Base-by-base conservation (phyloP, 2,329 filamentous ascomycete species). In the Fusarium mexicanum region DNA sequence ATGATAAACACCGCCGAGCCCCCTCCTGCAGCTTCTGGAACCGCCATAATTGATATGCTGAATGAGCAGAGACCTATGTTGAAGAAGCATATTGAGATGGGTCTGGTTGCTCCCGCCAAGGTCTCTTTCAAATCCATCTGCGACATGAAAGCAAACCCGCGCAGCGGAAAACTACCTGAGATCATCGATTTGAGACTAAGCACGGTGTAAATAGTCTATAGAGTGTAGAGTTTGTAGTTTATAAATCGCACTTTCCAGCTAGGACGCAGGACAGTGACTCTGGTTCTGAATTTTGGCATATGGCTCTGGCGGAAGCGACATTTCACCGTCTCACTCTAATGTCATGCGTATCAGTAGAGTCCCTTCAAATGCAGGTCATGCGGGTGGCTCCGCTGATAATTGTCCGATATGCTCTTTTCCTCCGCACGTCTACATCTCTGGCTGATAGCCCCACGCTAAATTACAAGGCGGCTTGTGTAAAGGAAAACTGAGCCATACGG, bases 81-180 rank as follows among this genome's bases (percentile, higher is more conserved):
- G 9, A 64, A 59, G 35, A 26, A 60, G 24, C 53, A 64, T 33
- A 14, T 60, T 20, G 53, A 59, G n/a, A 64, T 64, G 53, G 61
- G 53, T 6, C 20, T 64, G 24, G 18, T 64, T 35, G 53, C 61
- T 9, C 53, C 61, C 2, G 44, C 37, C 5, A 41, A 16, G 29
- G 53, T 60, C 24, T 43, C 5, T 20, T 64, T 64, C 43, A 60
- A 64, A 26, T 60, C 61, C 17, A 37, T 60, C n/a, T 26, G 35
- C n/a, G 61, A 60, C 17, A 64, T 64, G 61, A 50, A 37, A 35
- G 35, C 26, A 18, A 47, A 50, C 17, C 37, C 54, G 4, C 35
- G 53, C 6, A 64, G n/a, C 8, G 61, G 61, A 3, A 60, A 64
- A 16, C 37, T 60, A n/a, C 53, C 61, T 26, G 61, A 64, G 26